Evolutionary conservation across 352 stramenopile genomes (phyloP), one percentile per base, ranked within the genome.

Genomic region (Globisporangium nodosum): DNA sequence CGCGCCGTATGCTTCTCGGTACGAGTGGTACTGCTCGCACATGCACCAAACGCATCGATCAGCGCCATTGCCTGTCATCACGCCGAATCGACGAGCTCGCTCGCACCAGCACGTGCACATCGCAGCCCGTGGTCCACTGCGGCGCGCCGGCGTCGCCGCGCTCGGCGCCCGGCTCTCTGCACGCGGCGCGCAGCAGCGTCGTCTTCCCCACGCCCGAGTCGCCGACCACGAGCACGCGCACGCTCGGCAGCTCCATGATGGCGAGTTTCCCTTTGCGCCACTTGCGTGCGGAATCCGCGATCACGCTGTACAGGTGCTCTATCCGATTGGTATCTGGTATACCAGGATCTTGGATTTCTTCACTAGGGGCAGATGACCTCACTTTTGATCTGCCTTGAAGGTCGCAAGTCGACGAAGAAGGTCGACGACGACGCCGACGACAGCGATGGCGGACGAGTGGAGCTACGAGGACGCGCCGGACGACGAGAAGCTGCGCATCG

Each of bases 401-500:
- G 3, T 43, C 13, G 49, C 47, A 42, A 35, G 18, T 30, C 27
- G 20, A 24, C 48, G 40, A 39, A 49, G 30, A 45, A 39, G 39
- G 8, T 3, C 15, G 20, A 27, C 13, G 8, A 27, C 45, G 8
- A 27, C 15, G 20, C 3, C 13, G 8, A 27, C 45, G 8, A 27
- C 21, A 45, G 24, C 52, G 49, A 92, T 93, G 83, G 72, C 70
- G 42, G 78, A 90, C 57, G 77, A 87, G 55, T 84, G 74, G 66
- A 66, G 65, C 42, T 80, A 81, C 64, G 81, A 85, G 50, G 81
- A 87, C 56, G 81, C 91, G 24, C 71, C 82, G 47, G 82, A 94
- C 64, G 81, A 95, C 60, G 88, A 97, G 73, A 95, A 96, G 80
- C 71, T 96, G 49, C 73, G 81, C 57, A 92, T 97, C 57, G 85